phyloP scores from a whole-genome alignment of 352 stramenopile genomes.

The Phytophthora sojae region DNA sequence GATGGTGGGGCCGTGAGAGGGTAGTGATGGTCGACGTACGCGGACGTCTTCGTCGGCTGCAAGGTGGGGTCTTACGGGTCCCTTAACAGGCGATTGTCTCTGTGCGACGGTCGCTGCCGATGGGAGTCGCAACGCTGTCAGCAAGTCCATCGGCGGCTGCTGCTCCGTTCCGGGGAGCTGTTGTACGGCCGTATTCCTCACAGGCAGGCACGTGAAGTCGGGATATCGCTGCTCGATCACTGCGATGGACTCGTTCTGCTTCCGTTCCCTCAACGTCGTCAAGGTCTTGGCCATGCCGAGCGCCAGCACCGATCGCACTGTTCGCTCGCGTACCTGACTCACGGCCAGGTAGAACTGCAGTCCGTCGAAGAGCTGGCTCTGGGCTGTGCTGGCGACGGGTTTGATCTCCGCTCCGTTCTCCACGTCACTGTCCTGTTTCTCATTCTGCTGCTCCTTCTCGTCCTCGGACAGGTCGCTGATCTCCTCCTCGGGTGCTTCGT shows the following conservation, averaged over 20 bases:
- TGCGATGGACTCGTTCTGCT: conserved; percentile 59
- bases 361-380: conserved; percentile 55
- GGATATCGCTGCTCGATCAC: conserved; percentile 67
- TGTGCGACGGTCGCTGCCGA: conserved; percentile 24
- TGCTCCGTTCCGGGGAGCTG: conserved; percentile 14
- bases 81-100: conserved; percentile 15
- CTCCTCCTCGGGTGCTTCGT: conserved; percentile 41
- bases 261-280: conserved; percentile 35
- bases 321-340: conserved; percentile 44
- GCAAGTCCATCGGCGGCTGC: conserved; percentile 32
- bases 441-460: conserved; percentile 21
- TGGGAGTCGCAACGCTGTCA: conserved; percentile 40
- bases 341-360: conserved; percentile 77
- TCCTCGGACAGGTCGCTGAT: conserved; percentile 35
- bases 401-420: conserved; percentile 12
- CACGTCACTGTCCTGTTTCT: conserved; percentile 10
- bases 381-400: conserved; percentile 11
- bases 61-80: conserved; percentile 7
- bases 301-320: conserved; percentile 46
- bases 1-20: conserved; percentile 24
- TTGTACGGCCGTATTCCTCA: conserved; percentile 16
- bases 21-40: conserved; percentile 28
- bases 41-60: conserved; percentile 25
- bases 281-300: conserved; percentile 49
- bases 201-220: conserved; percentile 68